Conservation (phyloP, 176 grass and related monocot species). For the Oryza glaberrima region DNA sequence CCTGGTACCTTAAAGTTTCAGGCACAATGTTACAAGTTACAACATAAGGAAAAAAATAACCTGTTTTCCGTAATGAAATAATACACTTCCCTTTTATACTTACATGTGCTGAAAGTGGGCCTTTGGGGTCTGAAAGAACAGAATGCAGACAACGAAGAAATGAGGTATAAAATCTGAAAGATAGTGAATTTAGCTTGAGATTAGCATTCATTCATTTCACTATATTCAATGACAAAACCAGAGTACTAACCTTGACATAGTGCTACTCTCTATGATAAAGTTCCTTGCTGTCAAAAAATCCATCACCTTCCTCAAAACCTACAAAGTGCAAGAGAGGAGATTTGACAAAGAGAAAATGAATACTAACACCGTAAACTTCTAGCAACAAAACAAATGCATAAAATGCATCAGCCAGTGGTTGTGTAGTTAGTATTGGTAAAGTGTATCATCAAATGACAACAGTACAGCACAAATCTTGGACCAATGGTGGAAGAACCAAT, state of each 20-base stretch:
- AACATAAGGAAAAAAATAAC: slow-evolving; percentile 6
- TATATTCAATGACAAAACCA: slow-evolving; percentile 27
- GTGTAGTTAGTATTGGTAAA: background rate
- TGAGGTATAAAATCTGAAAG: slow-evolving; percentile 71
- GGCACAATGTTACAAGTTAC: slow-evolving; percentile 55
- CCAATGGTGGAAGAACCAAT: slow-evolving; percentile 14
- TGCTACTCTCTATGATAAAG: slow-evolving; percentile 66
- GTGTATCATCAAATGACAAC: slow-evolving; percentile 11
- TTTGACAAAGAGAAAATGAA: slow-evolving; percentile 26
- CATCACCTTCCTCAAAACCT: slow-evolving; percentile 95
- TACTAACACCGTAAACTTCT: background rate
- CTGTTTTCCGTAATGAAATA: slow-evolving; percentile 14
- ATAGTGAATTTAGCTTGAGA: slow-evolving; percentile 30
- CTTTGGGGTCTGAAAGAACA: slow-evolving; percentile 80
- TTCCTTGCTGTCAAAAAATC: slow-evolving; percentile 84
- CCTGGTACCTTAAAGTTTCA: slow-evolving; percentile 86
- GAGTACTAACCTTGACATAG: slow-evolving; percentile 80
- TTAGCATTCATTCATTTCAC: slow-evolving; percentile 33
- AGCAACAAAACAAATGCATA: slow-evolving; percentile 13
- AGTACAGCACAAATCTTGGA: background rate
- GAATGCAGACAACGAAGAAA: slow-evolving; percentile 87
- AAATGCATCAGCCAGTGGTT: slow-evolving; percentile 6
- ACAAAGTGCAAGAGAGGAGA: slow-evolving; percentile 30
- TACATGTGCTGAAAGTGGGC: slow-evolving; percentile 86
- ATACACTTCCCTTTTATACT: slow-evolving; percentile 42